Evolutionary conservation across 805 yeast species (phyloP), one percentile per base, ranked within the genome.

Genomic region (Sporopachydermia quercuum): DNA sequence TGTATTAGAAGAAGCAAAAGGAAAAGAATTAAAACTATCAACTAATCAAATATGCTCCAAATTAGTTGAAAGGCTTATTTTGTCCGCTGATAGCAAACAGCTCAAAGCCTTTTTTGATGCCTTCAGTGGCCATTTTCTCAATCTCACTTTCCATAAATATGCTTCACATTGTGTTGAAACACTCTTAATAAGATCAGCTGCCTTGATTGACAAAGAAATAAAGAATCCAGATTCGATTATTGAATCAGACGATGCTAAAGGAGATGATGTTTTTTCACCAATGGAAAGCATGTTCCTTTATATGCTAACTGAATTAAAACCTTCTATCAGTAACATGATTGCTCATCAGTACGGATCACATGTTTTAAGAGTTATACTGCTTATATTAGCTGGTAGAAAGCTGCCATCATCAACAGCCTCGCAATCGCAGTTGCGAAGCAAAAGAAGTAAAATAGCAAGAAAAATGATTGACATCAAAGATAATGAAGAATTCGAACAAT

Each of bases 1-100:
- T 49, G 82, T 89, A 1, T 67, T 87, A 47, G 89, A 79, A 47
- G 98, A 91, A 61, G 71, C 86, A 16, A 66, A 70, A 37, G 96
- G 95, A 2, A 86, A 87, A 50, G 97, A 89, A 58, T 63, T 91
- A 48, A 89, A 91, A 57, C 66, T 89, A 34, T 95, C 82, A 3
- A 89, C 96, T 2, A 87, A 89, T 53, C 96, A 87, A 53, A 85
- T 89, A 42, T 86, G 96, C 57, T 89, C 97, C 16, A 89, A 89
- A 55, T 66, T 91, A 43, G 68, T 91, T 65, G 98, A 89, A 58
- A 68, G 98, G 53, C 62, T 89, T 44, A 70, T 89, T n/a, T 58
- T 82, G 35, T 61, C 65, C 15, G 78, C 87, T 13, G 65, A 69
- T 18, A 78, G 75, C 44, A 62, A 58, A 8, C 93, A 85, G 55